Base-by-base conservation (phyloP, 257 asterid species). In the Nicotiana tabacum region DNA sequence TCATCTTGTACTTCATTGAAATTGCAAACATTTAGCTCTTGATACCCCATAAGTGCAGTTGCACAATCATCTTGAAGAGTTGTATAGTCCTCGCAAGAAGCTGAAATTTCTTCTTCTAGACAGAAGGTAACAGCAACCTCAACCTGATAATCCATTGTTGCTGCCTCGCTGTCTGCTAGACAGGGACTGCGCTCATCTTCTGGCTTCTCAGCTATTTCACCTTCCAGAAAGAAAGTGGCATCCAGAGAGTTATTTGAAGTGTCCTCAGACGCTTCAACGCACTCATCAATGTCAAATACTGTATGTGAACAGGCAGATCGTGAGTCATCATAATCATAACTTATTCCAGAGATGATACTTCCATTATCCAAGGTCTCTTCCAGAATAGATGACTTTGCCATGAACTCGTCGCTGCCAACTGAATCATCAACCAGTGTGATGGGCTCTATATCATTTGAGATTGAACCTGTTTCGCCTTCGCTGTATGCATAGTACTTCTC, bases 341-440 rank as follows among this genome's bases (percentile, higher is more conserved):
- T 72, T 83, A 77, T 79, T 84, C 72, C 83, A 17, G 94, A 88
- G 78, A 64, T 77, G 21, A 86, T 58, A 58, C 87, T 82, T 72
- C 83, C 88, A 74, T 85, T 92, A 53, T 90, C 87, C 4, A 77
- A 80, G 1, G 84, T 87, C 79, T 87, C 88, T 24, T 85, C 88
- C 56, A 82, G 51, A 17, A 68, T 46, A 72, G 79, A 27, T 48
- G 62, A 74, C 27, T 48, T 74, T 27, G 0, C 62, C 27, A 3
- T 7, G 24, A 74, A 48, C 80, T 74, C 62, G 16, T 48, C 16
- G 16, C 37, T 74, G 48, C 58, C 48, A 12, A 56, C 12, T 57
- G 83, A 24, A 70, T 85, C 90, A 10, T 64, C 86, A 8, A 48
- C 43, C 21, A 27, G 9, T 13, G 21, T 46, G 37, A 72, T 24